Evolutionary conservation across 2,329 filamentous ascomycete genomes (phyloP).

Genomic region (Xylaria polymorpha): DNA sequence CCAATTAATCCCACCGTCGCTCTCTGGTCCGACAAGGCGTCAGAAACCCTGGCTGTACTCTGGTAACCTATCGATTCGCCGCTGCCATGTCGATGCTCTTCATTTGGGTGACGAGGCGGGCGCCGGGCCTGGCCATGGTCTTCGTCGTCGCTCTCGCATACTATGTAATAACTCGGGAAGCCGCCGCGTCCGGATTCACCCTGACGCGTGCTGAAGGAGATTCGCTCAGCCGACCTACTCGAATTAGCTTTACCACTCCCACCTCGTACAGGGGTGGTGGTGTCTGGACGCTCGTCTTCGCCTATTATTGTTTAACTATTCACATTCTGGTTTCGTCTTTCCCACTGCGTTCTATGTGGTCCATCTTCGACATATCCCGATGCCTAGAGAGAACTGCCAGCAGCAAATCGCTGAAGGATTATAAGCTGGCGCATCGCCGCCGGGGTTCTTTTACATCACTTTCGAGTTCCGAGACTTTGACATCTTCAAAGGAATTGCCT

Average conservation of each 20-base stretch:
- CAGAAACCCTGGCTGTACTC: constrained; percentile 40
- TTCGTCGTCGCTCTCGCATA: constrained; percentile 61
- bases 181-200: constrained; percentile 56
- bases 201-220: constrained; percentile 56
- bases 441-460: constrained; percentile 66
- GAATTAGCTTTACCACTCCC: constrained; percentile 48
- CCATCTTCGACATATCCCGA: constrained; percentile 67
- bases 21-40: constrained; percentile 34
- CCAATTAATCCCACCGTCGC: constrained; percentile 37
- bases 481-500: constrained; percentile 56
- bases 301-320: constrained; percentile 73
- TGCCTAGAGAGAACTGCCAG: constrained; percentile 60
- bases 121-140: constrained; percentile 67
- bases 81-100: constrained; percentile 64
- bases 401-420: constrained; percentile 60
- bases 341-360: constrained; percentile 70
- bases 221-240: constrained; percentile 51
- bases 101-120: constrained; percentile 64
- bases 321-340: constrained; percentile 73
- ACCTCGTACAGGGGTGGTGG: constrained; percentile 56
- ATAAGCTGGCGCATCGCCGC: constrained; percentile 60
- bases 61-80: constrained; percentile 41
- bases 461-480: constrained; percentile 67
- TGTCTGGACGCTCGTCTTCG: constrained; percentile 65
- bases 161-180: constrained; percentile 66